phyloP scores from a whole-genome alignment of 495 filamentous ascomycete species.

The Talaromyces ruber region DNA sequence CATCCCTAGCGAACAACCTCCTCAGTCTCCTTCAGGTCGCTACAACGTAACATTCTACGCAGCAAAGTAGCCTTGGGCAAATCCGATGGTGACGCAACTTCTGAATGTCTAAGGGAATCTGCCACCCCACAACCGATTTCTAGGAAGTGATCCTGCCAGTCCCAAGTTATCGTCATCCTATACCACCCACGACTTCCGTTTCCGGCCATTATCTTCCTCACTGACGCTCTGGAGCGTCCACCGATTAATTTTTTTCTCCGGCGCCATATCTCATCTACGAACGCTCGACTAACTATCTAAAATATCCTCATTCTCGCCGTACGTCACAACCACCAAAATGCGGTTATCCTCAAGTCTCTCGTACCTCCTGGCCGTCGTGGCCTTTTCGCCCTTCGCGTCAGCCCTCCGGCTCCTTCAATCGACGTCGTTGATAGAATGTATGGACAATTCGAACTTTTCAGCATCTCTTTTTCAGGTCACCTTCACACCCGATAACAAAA shows the following conservation, averaged over 20 bases:
- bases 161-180: neutral
- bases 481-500: slow-evolving; percentile 69
- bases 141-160: neutral
- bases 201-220: slow-evolving; percentile 1
- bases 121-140: neutral
- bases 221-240: neutral
- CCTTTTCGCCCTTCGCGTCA: slow-evolving; percentile 28
- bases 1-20: neutral
- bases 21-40: neutral
- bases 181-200: neutral
- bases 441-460: slow-evolving; percentile 69
- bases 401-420: slow-evolving; percentile 51
- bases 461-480: slow-evolving; percentile 75
- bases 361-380: slow-evolving; percentile 27
- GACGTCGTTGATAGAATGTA: slow-evolving; percentile 69
- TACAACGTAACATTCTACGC: neutral
- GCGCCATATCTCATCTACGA: neutral
- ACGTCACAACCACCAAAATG: slow-evolving; percentile 16
- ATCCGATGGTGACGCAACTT: slow-evolving; percentile 1
- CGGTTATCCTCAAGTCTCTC: slow-evolving; percentile 14
- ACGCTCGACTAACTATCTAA: neutral
- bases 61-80: neutral
- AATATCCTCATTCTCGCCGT: neutral
- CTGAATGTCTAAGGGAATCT: neutral
- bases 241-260: neutral